A percentile compares a stretch with the other conserved stretches of the same genome.
These are phyloP conservation scores for Coemansia sp. DNA, from an alignment of 192 early-diverging fungal species.

Conservation along the genomic window DNA sequence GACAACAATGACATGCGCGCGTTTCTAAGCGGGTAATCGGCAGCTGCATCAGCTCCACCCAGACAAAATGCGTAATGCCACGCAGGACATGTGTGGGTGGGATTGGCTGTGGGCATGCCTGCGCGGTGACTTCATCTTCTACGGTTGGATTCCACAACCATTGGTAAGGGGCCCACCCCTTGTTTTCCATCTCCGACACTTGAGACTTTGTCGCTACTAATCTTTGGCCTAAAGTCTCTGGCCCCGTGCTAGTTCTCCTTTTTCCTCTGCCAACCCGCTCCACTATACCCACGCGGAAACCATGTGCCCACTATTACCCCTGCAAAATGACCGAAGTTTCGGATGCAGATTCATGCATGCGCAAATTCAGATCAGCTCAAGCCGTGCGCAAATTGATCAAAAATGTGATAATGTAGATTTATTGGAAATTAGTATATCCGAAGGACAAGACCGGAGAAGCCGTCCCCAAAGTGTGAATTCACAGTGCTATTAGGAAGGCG, in stretches of 20 bases:
- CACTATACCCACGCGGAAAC: not conserved
- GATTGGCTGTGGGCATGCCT: slow-evolving; percentile 1
- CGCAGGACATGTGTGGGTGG: not conserved
- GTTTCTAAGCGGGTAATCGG: slow-evolving; percentile 1
- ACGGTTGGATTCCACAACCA: not conserved
- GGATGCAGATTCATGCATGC: not conserved
- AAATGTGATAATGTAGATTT: not conserved
- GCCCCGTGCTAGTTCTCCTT: not conserved
- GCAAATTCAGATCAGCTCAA: not conserved
- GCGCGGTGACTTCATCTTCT: slow-evolving; percentile 9
- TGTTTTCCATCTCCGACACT: not conserved
- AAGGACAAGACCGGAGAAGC: not conserved
- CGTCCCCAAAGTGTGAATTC: not conserved
- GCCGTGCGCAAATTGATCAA: not conserved
- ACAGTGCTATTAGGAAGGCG: too few relatives aligned
- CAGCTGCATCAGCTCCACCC: not conserved
- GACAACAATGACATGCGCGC: not conserved
- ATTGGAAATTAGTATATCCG: not conserved
- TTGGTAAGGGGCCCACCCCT: not conserved
- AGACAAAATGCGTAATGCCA: not conserved
- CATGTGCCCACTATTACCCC: not conserved
- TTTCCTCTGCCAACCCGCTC: not conserved
- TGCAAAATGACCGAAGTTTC: not conserved
- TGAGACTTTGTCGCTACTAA: not conserved
- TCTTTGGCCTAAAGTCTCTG: slow-evolving; percentile 2